Evolutionary conservation across 2,329 filamentous ascomycete species (phyloP).

Genomic region (Coniochaeta hoffmannii): DNA sequence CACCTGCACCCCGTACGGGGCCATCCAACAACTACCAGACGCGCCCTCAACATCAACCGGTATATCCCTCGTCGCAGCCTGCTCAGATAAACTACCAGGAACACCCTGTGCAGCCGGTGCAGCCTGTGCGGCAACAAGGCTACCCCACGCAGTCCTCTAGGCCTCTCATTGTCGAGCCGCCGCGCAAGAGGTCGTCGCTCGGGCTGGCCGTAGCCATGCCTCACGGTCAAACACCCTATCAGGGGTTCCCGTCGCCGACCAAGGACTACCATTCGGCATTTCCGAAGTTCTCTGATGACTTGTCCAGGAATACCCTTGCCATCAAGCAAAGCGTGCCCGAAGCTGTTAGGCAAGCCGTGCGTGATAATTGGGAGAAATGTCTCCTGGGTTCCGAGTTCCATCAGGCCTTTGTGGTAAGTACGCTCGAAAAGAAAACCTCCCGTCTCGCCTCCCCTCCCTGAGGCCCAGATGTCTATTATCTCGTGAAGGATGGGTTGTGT

Average conservation of each 20-base stretch:
- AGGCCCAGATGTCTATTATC: no score
- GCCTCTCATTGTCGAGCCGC: slow-evolving; percentile 22
- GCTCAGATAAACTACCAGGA: not conserved
- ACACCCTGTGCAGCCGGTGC: not conserved
- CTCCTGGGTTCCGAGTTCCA: slow-evolving; percentile 45
- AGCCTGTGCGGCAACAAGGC: not conserved
- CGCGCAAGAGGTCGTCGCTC: slow-evolving; percentile 4
- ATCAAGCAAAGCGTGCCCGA: slow-evolving; percentile 33
- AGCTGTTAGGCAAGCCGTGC: slow-evolving; percentile 38
- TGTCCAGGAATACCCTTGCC: slow-evolving; percentile 27
- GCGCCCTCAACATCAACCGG: not conserved
- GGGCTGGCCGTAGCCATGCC: not conserved
- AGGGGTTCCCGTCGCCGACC: slow-evolving; percentile 27
- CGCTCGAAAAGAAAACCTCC: no score
- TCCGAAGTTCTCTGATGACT: slow-evolving; percentile 31
- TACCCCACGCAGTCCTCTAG: slow-evolving; percentile 4
- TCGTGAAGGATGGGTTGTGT: no score
- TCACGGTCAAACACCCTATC: not conserved
- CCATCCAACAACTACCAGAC: not conserved
- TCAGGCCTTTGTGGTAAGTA: slow-evolving; percentile 43
- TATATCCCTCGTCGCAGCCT: not conserved
- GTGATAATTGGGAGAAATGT: slow-evolving; percentile 44
- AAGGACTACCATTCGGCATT: slow-evolving; percentile 19
- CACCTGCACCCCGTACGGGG: no score
- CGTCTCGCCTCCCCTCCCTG: no score